Conservation (phyloP, 306 rosid genomes). For the Cajanus cajan region DNA sequence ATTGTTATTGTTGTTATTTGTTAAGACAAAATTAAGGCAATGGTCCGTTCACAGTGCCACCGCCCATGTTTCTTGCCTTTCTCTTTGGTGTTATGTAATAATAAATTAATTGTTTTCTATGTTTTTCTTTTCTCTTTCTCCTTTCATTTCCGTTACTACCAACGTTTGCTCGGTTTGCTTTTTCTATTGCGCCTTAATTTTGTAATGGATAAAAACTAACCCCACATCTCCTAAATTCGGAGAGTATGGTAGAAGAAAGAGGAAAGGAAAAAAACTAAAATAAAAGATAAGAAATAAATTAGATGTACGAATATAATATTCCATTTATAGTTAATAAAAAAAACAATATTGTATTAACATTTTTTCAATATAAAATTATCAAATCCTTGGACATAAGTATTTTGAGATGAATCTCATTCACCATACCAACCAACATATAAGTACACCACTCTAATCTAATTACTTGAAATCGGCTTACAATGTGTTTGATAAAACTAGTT, state of each 20-base stretch:
- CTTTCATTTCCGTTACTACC: not conserved
- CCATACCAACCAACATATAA: no score
- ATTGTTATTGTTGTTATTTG: constrained; percentile 2
- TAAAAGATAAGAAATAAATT: not conserved
- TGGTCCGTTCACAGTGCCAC: constrained; percentile 54
- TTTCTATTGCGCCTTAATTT: not conserved
- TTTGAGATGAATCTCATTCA: no score
- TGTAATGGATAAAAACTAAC: not conserved
- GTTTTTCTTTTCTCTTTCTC: not conserved
- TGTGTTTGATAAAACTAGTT: no score
- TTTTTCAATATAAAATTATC: no score
- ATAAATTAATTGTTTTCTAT: not conserved
- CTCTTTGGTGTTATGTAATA: not conserved
- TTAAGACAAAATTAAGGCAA: constrained; percentile 30
- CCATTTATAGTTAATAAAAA: no score
- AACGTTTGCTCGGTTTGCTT: not conserved
- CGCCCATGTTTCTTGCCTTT: constrained; percentile 32
- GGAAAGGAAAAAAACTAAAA: not conserved
- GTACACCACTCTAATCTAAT: no score
- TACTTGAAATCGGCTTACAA: no score
- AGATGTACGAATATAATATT: no score
- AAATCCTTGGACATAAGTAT: no score
- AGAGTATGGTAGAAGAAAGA: not conserved
- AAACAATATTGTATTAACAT: no score
- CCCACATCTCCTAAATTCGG: not conserved